Base-by-base conservation (phyloP, 306 rosid genomes). In the Castanea crenata region DNA sequence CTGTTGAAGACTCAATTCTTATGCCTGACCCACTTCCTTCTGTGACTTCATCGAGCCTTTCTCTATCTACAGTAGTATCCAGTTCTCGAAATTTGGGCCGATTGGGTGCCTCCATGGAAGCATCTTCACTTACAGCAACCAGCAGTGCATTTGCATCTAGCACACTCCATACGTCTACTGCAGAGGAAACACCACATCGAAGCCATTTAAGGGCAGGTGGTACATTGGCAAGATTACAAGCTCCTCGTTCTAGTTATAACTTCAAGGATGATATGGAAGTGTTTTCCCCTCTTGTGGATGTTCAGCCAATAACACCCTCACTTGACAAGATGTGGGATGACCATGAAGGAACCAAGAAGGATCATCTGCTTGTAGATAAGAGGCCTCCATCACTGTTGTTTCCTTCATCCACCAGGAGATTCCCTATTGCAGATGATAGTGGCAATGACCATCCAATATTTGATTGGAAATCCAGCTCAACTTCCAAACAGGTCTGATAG, bases 1-100 rank as follows among this genome's bases (percentile, higher is more conserved):
- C 94, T 74, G 84, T 93, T 73, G 99, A 93, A 88, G 98, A 93
- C 81, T 93, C 99, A 81, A 85, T 96, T 83, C 96, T 96, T 79
- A 93, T 96, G 99, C 99, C 99, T 11, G 99, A 96, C 83, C 99
- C 97, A 74, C 90, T 93, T 82, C 98, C 99, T 75, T 90, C 97
- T 79, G 80, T 88, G 83, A 86, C 91, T 79, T 86, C 96, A 38
- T 92, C 97, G 10, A 89, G 79, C 68, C 74, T 82, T 80, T 80
- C 94, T 57, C 83, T 82, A 49, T 89, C 97, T 51, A 80, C 93
- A 71, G 83, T 84, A 31, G 69, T 89, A 78, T 57, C 96, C 19
- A 78, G 78, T 85, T 82, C 97, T 83, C 87, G 93, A 81, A 91
- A 87, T 82, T 81, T 95, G 76, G 82, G 92, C 52, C 91, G 94